Evolutionary conservation across 2,329 filamentous ascomycete genomes (phyloP).

Genomic region (Pseudogymnoascus sp.): DNA sequence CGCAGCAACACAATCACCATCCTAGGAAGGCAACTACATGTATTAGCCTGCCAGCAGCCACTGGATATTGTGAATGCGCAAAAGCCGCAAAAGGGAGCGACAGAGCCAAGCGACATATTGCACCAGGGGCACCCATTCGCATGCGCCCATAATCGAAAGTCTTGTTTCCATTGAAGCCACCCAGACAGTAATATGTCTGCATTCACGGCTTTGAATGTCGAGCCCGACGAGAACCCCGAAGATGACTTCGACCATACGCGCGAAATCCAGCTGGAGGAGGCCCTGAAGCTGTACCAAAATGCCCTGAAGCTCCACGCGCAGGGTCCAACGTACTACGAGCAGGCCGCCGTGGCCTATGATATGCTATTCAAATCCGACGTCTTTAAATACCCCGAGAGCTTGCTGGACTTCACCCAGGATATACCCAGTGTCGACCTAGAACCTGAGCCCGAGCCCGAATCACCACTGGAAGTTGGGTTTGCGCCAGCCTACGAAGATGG

Average conservation of each 20-base stretch:
- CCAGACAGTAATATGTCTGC: constrained; percentile 29
- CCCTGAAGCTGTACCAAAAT: constrained; percentile 85
- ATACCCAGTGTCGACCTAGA: constrained; percentile 24
- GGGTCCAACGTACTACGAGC: constrained; percentile 64
- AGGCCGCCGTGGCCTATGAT: constrained; percentile 74
- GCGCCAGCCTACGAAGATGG: constrained; percentile 60
- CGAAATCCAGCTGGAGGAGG: constrained; percentile 88
- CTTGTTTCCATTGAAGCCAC: neutral
- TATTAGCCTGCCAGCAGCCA: neutral
- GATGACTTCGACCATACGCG: constrained; percentile 92
- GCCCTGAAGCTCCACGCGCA: constrained; percentile 88
- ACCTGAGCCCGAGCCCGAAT: constrained; percentile 39
- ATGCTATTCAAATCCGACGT: constrained; percentile 86
- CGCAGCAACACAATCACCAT: neutral
- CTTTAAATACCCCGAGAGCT: constrained; percentile 81
- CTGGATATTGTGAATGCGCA: neutral
- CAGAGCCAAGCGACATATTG: neutral
- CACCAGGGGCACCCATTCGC: neutral
- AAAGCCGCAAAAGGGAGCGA: too few species aligned
- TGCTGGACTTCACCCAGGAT: constrained; percentile 64
- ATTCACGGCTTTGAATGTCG: constrained; percentile 87
- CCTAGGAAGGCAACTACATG: neutral
- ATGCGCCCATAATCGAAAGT: neutral
- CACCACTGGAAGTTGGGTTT: constrained; percentile 44
- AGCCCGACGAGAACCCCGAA: constrained; percentile 82